Percentiles rank a stretch among this genome's conserved stretches.
Conservation (phyloP, 2,329 filamentous ascomycete species). For the Zymoseptoria pseudotritici region DNA sequence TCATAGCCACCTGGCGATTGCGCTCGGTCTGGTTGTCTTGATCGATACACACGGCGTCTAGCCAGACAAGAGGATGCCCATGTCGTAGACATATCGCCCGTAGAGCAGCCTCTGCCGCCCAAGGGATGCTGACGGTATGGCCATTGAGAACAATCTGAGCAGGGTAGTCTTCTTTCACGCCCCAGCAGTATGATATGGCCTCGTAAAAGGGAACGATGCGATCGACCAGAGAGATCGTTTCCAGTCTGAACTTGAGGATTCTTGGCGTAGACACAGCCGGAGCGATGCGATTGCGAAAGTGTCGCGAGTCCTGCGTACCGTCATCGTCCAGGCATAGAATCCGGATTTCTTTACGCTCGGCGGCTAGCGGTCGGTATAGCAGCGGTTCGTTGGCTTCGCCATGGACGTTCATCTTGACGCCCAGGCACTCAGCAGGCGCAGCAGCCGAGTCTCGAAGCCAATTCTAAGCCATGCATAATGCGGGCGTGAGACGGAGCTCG, state of each 20-base stretch:
- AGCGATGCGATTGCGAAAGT: neutral
- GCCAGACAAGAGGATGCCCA: slow-evolving; percentile 7
- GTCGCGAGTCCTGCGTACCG: neutral
- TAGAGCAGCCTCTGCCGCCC: slow-evolving; percentile 1
- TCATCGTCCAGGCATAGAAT: slow-evolving; percentile 2
- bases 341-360: slow-evolving; percentile 5
- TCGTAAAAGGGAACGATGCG: slow-evolving; percentile 3
- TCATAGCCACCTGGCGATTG: slow-evolving; percentile 6
- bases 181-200: slow-evolving; percentile 4
- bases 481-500: too few relatives aligned
- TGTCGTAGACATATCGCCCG: neutral
- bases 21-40: slow-evolving; percentile 6
- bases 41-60: slow-evolving; percentile 10
- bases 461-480: too few relatives aligned
- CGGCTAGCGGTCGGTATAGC: slow-evolving; percentile 1
- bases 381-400: neutral
- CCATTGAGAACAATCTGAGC: slow-evolving; percentile 5
- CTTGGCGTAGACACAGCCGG: slow-evolving; percentile 1
- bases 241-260: slow-evolving; percentile 1
- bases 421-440: too few relatives aligned
- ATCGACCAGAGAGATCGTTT: slow-evolving; percentile 2
- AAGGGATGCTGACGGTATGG: neutral
- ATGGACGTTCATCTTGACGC: too few relatives aligned
- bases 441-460: too few relatives aligned
- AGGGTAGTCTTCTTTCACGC: slow-evolving; percentile 1